phyloP scores from a whole-genome alignment of 805 yeast species.

The Wickerhamiella dianesei region DNA sequence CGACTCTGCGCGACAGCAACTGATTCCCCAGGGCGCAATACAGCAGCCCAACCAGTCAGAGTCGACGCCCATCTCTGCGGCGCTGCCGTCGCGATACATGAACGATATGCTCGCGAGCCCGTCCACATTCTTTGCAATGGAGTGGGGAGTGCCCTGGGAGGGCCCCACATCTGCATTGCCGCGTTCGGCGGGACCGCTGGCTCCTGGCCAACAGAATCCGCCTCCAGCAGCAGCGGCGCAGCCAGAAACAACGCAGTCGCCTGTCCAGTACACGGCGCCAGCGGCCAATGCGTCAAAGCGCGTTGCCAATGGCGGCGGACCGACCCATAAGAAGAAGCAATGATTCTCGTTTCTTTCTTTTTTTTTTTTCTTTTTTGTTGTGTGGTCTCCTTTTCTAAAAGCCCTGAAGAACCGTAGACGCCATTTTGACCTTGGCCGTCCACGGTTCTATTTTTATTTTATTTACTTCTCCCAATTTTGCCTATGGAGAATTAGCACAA shows the following conservation, averaged over 20 bases:
- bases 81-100: conserved; percentile 56
- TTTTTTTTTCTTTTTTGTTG: too few species aligned
- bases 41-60: conserved; percentile 29
- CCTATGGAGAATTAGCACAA: too few species aligned
- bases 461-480: not conserved
- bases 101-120: conserved; percentile 73
- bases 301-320: not conserved
- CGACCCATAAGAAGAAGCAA: not conserved
- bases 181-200: conserved; percentile 4
- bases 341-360: too few species aligned
- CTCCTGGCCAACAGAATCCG: not conserved
- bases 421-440: not conserved
- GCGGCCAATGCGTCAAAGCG: conserved; percentile 6
- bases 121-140: conserved; percentile 53
- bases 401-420: too few species aligned
- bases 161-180: conserved; percentile 12
- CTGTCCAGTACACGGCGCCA: conserved; percentile 2
- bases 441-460: not conserved
- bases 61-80: conserved; percentile 56
- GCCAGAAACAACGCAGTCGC: conserved; percentile 1
- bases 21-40: not conserved
- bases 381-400: too few species aligned
- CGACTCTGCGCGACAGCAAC: not conserved
- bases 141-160: conserved; percentile 32
- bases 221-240: conserved; percentile 3